Conservation (phyloP, 2,329 filamentous ascomycete genomes). For the Stachybotrys echinatus region DNA sequence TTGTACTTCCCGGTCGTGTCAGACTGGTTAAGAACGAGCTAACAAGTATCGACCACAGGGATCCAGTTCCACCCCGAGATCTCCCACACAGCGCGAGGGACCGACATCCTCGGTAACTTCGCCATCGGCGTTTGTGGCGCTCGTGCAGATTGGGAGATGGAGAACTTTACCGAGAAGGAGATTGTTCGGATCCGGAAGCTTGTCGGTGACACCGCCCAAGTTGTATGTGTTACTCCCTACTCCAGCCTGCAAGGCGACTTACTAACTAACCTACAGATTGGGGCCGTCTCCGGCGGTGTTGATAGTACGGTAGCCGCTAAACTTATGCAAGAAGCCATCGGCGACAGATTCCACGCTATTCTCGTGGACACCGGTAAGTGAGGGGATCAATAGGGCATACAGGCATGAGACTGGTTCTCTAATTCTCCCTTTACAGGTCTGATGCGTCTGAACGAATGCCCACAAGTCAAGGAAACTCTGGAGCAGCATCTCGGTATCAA, state of each 20-base stretch:
- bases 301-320: slow-evolving; percentile 84
- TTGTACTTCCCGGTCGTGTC: slow-evolving; percentile 6
- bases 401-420: too few species aligned
- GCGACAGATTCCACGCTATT: slow-evolving; percentile 77
- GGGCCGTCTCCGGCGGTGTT: slow-evolving; percentile 64
- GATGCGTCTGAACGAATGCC: slow-evolving; percentile 80
- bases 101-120: slow-evolving; percentile 74
- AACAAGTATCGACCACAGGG: slow-evolving; percentile 25
- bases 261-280: slow-evolving; percentile 33
- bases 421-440: slow-evolving; percentile 40
- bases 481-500: slow-evolving; percentile 80
- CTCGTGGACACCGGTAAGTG: slow-evolving; percentile 73
- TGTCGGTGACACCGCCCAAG: slow-evolving; percentile 77
- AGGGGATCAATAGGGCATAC: too few species aligned
- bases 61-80: slow-evolving; percentile 92
- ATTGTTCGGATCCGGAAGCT: slow-evolving; percentile 74
- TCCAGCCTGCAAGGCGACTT: slow-evolving; percentile 1
- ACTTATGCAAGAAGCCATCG: slow-evolving; percentile 81
- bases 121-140: slow-evolving; percentile 76
- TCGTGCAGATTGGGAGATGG: slow-evolving; percentile 77
- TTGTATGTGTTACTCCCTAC: slow-evolving; percentile 33
- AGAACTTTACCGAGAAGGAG: slow-evolving; percentile 74
- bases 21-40: too few species aligned
- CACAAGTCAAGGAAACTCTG: slow-evolving; percentile 75
- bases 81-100: slow-evolving; percentile 65